Evolutionary conservation across 495 filamentous ascomycete species (phyloP).

Genomic region (Lasiosphaeria ovina): DNA sequence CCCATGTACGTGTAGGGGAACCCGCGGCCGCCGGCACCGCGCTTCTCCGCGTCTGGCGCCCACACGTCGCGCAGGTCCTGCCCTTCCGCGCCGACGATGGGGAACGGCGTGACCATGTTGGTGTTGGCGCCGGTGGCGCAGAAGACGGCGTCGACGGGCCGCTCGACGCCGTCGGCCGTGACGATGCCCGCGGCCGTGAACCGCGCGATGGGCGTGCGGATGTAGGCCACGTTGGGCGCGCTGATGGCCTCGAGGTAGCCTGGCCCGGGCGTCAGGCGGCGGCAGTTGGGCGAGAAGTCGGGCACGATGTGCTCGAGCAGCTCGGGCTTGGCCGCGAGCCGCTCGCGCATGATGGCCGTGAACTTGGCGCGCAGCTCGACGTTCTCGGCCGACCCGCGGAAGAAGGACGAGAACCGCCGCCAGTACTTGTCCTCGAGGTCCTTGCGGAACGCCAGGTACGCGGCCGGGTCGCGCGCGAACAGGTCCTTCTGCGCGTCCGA

Average conservation of each 20-base stretch:
- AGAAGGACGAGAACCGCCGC: slow-evolving; percentile 54
- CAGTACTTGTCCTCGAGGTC: slow-evolving; percentile 57
- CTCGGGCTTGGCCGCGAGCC: slow-evolving; percentile 53
- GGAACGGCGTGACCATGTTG: slow-evolving; percentile 58
- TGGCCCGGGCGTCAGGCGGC: slow-evolving; percentile 67
- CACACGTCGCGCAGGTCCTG: slow-evolving; percentile 50
- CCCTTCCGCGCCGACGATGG: slow-evolving; percentile 50
- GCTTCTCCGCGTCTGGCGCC: slow-evolving; percentile 29
- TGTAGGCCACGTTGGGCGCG: slow-evolving; percentile 61
- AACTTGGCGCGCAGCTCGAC: slow-evolving; percentile 47
- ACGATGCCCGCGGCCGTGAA: slow-evolving; percentile 58
- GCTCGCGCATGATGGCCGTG: slow-evolving; percentile 50
- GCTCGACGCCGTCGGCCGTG: slow-evolving; percentile 49
- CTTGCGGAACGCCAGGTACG: slow-evolving; percentile 44
- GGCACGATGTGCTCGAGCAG: slow-evolving; percentile 57
- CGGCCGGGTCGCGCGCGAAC: slow-evolving; percentile 43
- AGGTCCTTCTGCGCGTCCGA: slow-evolving; percentile 45
- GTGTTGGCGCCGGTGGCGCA: slow-evolving; percentile 68
- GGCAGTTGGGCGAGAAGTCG: slow-evolving; percentile 65
- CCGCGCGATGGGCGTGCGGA: slow-evolving; percentile 53
- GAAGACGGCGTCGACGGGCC: slow-evolving; percentile 58
- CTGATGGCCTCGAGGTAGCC: slow-evolving; percentile 69
- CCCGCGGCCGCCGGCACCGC: slow-evolving; percentile 37
- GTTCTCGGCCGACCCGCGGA: slow-evolving; percentile 56
- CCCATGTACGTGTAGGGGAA: slow-evolving; percentile 67